Evolutionary conservation across 768 basidiomycete species (phyloP), one percentile per base, ranked within the genome.

Genomic region (Leccinum rimulosum): DNA sequence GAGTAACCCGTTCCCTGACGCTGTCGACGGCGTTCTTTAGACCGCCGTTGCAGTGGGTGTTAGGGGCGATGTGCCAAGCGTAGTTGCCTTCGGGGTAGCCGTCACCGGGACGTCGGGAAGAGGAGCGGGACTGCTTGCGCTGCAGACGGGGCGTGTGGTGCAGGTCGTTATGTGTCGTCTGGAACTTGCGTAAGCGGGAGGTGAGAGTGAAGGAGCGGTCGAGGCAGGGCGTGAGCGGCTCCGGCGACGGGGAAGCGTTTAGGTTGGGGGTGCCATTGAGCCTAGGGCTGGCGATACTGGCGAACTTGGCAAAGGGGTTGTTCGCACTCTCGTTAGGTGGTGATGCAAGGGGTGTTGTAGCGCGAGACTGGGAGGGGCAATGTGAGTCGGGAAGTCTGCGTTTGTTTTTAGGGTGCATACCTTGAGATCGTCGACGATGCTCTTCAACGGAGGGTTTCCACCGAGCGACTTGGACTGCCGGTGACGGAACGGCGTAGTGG

Each of bases 371-470:
- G 43, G n/a, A 22, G 28, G 25, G 40, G 47, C 22, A 45, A 1
- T 14, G 6, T 60, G 52, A 59, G 57, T 17, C 2, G 53, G 52
- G 38, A 56, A 47, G 35, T 6, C 35, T 3, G 4, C 4, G 7
- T 0, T 14, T 6, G n/a, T 38, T 6, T n/a, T 25, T 4, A 50
- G 3, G 52, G 17, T 36, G 6, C 73, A 14, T 57, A 84, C 85
- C 78, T 87, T 89, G 55, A 92, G 79, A 73, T 92, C 91, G 4
- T 92, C 89, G 50, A 93, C 87, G 62, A 93, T 91, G 62, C 89
- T 89, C 72, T 76, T 82, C 55, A 87, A 69, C 3, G 84, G 84
- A 0, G 15, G 28, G 35, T 35, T 65, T 36, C 58, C 66, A 4
- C 67, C 64, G n/a, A 62, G 56, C 1, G 66, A 72, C 52, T 58